These are phyloP conservation scores for Claviceps arundinis DNA, from an alignment of 2,329 filamentous ascomycete species.

Conservation along the genomic window DNA sequence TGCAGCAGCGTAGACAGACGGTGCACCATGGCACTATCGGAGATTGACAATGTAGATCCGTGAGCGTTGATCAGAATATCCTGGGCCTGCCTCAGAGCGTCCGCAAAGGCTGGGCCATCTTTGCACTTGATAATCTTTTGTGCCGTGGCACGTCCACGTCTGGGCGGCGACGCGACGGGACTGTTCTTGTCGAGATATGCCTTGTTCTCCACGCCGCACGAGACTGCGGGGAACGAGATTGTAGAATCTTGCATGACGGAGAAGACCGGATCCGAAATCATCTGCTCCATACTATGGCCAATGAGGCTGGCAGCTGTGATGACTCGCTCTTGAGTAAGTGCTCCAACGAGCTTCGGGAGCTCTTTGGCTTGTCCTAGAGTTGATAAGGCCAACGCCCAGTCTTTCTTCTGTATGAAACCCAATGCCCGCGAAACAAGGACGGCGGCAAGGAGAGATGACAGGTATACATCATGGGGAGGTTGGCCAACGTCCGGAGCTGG, in stretches of 20 bases:
- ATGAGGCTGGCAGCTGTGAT: conserved; percentile 55
- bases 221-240: conserved; percentile 67
- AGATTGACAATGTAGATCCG: conserved; percentile 36
- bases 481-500: conserved; percentile 8
- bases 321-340: conserved; percentile 39
- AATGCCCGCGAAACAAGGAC: conserved; percentile 27
- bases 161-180: conserved; percentile 22
- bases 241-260: conserved; percentile 88
- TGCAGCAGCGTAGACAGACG: conserved; percentile 50
- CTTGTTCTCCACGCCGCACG: conserved; percentile 30
- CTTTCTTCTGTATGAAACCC: conserved; percentile 32
- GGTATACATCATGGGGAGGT: conserved; percentile 20
- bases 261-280: conserved; percentile 70
- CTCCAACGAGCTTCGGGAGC: conserved; percentile 26
- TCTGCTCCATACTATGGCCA: conserved; percentile 54
- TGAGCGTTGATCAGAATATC: conserved; percentile 53
- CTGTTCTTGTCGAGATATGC: conserved; percentile 22
- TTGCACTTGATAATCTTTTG: conserved; percentile 18
- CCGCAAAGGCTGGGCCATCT: conserved; percentile 33
- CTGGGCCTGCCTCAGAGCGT: conserved; percentile 50
- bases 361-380: conserved; percentile 38
- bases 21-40: conserved; percentile 48
- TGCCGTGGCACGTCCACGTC: conserved; percentile 14
- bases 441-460: conserved; percentile 23
- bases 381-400: conserved; percentile 44